Conservation (phyloP, 768 basidiomycete species). For the Psilocybe sp. region DNA sequence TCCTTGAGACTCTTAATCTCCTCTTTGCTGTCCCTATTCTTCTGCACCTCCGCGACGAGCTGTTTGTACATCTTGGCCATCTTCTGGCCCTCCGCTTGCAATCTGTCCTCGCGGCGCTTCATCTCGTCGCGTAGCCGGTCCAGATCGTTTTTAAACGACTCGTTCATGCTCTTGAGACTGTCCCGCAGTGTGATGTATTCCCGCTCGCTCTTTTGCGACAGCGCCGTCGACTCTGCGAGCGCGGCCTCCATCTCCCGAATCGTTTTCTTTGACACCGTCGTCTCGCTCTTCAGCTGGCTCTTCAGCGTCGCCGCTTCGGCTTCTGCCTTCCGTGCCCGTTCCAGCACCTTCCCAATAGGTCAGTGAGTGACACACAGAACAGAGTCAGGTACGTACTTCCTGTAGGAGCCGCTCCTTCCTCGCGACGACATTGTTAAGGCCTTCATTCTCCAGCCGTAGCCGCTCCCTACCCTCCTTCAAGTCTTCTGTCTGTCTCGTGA, state of each 20-base stretch:
- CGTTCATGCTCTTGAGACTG: slow-evolving; percentile 68
- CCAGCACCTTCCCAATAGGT: slow-evolving; percentile 51
- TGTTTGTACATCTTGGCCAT: slow-evolving; percentile 67
- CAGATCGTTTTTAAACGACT: slow-evolving; percentile 72
- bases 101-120: slow-evolving; percentile 67
- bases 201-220: slow-evolving; percentile 77
- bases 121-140: slow-evolving; percentile 74
- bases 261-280: slow-evolving; percentile 67
- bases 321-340: slow-evolving; percentile 85
- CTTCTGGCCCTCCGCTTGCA: slow-evolving; percentile 64
- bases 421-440: slow-evolving; percentile 82
- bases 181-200: slow-evolving; percentile 82
- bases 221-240: slow-evolving; percentile 69
- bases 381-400: slow-evolving; percentile 50
- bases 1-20: slow-evolving; percentile 48
- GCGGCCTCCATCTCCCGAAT: slow-evolving; percentile 79
- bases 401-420: slow-evolving; percentile 85
- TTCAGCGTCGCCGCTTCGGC: slow-evolving; percentile 68
- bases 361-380: slow-evolving; percentile 3
- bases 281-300: slow-evolving; percentile 70
- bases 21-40: slow-evolving; percentile 40
- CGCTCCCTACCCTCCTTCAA: slow-evolving; percentile 85
- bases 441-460: slow-evolving; percentile 81
- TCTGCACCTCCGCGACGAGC: slow-evolving; percentile 61
- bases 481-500: slow-evolving; percentile 86